phyloP scores from a whole-genome alignment of 345 rosid species.

The Brassica carinata region DNA sequence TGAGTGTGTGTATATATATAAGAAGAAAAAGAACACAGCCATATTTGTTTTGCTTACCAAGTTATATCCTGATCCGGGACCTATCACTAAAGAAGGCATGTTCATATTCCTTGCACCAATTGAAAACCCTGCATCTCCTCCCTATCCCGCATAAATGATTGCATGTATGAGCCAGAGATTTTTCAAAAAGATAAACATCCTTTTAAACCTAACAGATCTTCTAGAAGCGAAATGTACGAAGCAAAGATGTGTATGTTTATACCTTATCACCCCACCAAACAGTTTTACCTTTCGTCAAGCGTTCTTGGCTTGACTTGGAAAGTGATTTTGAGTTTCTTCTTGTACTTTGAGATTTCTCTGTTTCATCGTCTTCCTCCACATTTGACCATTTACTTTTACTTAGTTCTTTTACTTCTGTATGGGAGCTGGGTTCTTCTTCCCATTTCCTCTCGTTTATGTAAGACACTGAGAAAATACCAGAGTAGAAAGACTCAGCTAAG shows the following conservation, averaged over 20 bases:
- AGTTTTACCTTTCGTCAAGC: constrained; percentile 60
- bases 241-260: constrained; percentile 3
- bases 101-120: constrained; percentile 69
- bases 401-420: constrained; percentile 58
- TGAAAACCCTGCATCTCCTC: constrained; percentile 73
- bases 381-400: constrained; percentile 91
- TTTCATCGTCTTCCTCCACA: constrained; percentile 63
- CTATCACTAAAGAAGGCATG: constrained; percentile 66
- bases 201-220: not conserved
- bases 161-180: constrained; percentile 2
- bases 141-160: constrained; percentile 39
- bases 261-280: constrained; percentile 95
- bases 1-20: too few species aligned
- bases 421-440: constrained; percentile 53
- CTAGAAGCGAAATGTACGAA: not conserved
- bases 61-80: constrained; percentile 93
- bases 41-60: constrained; percentile 51
- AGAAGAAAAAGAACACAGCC: not conserved
- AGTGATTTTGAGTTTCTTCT: constrained; percentile 50
- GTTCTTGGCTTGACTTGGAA: constrained; percentile 55
- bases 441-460: constrained; percentile 45
- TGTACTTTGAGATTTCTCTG: constrained; percentile 38
- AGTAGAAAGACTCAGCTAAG: not conserved
- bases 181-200: not conserved
- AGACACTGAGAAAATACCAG: constrained; percentile 37